Percentiles rank a stretch among this genome's conserved stretches.
Evolutionary conservation across 2,329 filamentous ascomycete genomes (phyloP).

Genomic region (Trichoderma polysporum): DNA sequence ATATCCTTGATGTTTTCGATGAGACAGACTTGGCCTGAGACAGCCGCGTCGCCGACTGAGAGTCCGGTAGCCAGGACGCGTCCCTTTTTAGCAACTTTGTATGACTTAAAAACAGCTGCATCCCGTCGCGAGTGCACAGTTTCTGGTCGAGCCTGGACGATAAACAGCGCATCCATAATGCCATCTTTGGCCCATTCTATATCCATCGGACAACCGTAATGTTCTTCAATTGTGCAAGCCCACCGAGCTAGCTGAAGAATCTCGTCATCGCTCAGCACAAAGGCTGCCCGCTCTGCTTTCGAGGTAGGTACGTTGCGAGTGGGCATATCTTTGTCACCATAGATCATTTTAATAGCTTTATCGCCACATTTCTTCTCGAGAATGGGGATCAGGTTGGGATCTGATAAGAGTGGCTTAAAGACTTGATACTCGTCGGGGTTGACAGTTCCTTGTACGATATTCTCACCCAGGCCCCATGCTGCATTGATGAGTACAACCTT

Average conservation of each 20-base stretch:
- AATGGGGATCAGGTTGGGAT: constrained; percentile 32
- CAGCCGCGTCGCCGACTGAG: constrained; percentile 36
- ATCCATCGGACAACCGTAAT: constrained; percentile 39
- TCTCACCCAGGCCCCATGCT: constrained; percentile 40
- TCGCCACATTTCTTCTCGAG: constrained; percentile 37
- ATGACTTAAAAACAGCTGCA: constrained; percentile 34
- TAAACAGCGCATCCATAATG: constrained; percentile 32
- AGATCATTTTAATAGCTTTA: constrained; percentile 38
- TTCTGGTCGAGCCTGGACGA: constrained; percentile 40
- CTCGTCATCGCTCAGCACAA: constrained; percentile 36
- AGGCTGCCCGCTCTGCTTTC: constrained; percentile 34
- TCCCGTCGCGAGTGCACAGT: constrained; percentile 38
- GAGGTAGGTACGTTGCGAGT: constrained; percentile 40
- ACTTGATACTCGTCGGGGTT: constrained; percentile 42
- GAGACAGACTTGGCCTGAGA: constrained; percentile 35
- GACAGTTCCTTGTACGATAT: constrained; percentile 39
- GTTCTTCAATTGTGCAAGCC: constrained; percentile 37
- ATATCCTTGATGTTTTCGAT: constrained; percentile 33
- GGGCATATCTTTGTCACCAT: constrained; percentile 29
- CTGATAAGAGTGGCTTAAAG: constrained; percentile 37
- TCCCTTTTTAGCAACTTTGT: constrained; percentile 33
- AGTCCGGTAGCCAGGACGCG: constrained; percentile 32
- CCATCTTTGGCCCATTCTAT: constrained; percentile 42
- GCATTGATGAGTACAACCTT: constrained; percentile 41
- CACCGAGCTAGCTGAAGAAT: constrained; percentile 38